Evolutionary conservation across 1,284 basidiomycete genomes (phyloP), one percentile per base, ranked within the genome.

Genomic region (Volvariella volvacea): DNA sequence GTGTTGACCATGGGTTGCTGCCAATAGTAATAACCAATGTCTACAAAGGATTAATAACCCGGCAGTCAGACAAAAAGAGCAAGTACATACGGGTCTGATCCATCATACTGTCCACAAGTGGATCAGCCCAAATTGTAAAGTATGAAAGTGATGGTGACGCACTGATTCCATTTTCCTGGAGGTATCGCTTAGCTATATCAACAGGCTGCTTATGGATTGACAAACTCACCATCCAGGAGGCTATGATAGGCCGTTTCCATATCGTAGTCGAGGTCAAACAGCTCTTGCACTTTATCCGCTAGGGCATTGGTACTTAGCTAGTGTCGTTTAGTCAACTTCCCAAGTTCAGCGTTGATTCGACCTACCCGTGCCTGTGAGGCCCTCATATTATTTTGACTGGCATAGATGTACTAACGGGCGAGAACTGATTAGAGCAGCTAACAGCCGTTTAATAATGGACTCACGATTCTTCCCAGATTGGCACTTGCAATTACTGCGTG

Each of bases 1-100:
- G 72, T 72, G 58, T 83, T 76, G 2, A 71, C 68, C 69, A 77
- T 76, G 0, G 80, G 80, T 55, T 81, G 74, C 52, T 85, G 83
- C 80, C 82, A 85, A 58, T 85, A 84, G 50, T 70, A 74, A 51
- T 82, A 83, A 52, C 73, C 73, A 44, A 79, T 55, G 59, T 80
- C 68, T 71, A 40, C 39, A 9, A 25, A 21, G 6, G 25, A 6
- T 12, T 9, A 7, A 32, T 33, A 9, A 44, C 20, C 22, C 4
- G 8, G 44, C 16, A 10, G 38, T 39, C 6, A 30, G 3, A 34
- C 25, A 14, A 19, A 21, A 22, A 19, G 21, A 8, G 34, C 16
- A 6, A 17, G 16, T 8, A 50, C 64, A 47, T 46, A 68, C 68
- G 76, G 4, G 77, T 80, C 53, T 84, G 81, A 49, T 78, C 73